Evolutionary conservation across 352 stramenopile species (phyloP).

Genomic region (Halophytophthora batemanensis): DNA sequence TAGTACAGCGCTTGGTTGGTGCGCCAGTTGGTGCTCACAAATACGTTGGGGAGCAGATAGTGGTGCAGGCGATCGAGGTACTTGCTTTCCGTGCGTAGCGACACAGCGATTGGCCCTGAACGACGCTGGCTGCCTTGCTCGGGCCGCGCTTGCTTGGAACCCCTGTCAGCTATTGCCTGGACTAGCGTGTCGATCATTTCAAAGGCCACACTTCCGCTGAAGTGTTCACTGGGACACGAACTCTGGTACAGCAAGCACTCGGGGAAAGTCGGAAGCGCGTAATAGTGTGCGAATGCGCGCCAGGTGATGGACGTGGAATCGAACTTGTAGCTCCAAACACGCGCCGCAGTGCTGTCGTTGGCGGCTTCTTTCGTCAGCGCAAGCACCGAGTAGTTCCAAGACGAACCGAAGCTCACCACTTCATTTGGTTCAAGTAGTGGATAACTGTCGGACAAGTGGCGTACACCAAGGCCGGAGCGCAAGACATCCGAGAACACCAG

Average conservation of each 20-base stretch:
- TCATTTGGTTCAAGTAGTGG: constrained; percentile 28
- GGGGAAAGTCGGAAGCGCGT: constrained; percentile 17
- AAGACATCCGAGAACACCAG: constrained; percentile 32
- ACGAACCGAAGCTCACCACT: constrained; percentile 26
- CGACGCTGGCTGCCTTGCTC: background rate
- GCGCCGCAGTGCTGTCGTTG: constrained; percentile 2
- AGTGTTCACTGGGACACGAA: constrained; percentile 4
- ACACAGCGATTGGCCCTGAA: constrained; percentile 2
- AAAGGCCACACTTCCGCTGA: constrained; percentile 24
- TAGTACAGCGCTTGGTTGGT: constrained; percentile 17
- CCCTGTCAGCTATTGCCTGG: constrained; percentile 6
- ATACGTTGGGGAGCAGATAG: constrained; percentile 32
- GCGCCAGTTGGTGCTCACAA: constrained; percentile 25
- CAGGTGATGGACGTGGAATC: constrained; percentile 32
- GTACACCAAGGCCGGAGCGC: constrained; percentile 28
- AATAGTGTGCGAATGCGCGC: constrained; percentile 23
- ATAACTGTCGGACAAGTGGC: constrained; percentile 11
- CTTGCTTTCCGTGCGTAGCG: constrained; percentile 17
- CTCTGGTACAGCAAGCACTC: constrained; percentile 29
- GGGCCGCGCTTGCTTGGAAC: background rate
- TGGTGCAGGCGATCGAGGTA: constrained; percentile 47
- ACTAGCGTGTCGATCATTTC: constrained; percentile 34
- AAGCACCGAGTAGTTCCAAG: constrained; percentile 34
- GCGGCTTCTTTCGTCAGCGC: constrained; percentile 15
- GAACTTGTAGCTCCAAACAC: constrained; percentile 38